Conservation (phyloP, 139 green algal genomes). For the Tetraselmis chui region DNA sequence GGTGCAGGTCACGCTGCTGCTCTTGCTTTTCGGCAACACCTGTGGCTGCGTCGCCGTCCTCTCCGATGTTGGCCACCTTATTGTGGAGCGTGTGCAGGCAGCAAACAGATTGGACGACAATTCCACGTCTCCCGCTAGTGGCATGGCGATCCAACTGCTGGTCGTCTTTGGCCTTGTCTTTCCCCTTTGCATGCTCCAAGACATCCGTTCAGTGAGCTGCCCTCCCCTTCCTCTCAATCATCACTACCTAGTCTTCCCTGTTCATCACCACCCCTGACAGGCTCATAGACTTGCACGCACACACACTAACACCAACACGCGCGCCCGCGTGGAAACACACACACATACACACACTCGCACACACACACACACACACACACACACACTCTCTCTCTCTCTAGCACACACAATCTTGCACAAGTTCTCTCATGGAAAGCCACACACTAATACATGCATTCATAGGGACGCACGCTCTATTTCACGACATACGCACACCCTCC, state of each 20-base stretch:
- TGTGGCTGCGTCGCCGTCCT: constrained; percentile 69
- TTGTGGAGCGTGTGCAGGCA: constrained; percentile 30
- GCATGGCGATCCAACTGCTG: neutral
- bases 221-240: neutral
- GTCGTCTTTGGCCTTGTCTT: constrained; percentile 34
- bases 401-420: neutral
- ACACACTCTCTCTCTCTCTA: neutral
- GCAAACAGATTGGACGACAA: neutral
- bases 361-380: neutral
- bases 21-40: constrained; percentile 73
- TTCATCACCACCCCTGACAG: neutral
- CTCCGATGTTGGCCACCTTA: constrained; percentile 43
- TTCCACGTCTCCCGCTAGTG: neutral
- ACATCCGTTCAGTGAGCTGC: constrained; percentile 52
- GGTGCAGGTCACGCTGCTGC: constrained; percentile 47
- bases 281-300: no score
- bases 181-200: constrained; percentile 55
- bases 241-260: neutral
- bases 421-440: no score
- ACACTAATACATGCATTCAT: no score
- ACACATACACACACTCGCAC: neutral
- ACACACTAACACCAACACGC: no score
- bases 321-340: no score
- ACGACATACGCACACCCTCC: no score
- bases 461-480: no score